Evolutionary conservation across 2,329 filamentous ascomycete species (phyloP).

Genomic region (Talaromyces islandicus): DNA sequence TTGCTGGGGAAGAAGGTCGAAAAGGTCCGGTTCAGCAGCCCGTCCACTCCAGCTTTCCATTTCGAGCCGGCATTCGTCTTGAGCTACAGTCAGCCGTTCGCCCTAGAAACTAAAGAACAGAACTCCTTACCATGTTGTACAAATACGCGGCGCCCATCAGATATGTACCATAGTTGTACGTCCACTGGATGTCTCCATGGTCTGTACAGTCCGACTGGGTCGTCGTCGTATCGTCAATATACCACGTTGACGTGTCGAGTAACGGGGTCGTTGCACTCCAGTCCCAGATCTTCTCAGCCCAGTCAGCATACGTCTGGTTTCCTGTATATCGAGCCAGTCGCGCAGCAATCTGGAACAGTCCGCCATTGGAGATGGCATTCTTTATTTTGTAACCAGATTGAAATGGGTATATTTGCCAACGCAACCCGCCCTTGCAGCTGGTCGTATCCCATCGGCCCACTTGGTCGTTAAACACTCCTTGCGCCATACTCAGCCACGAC

Average conservation of each 20-base stretch:
- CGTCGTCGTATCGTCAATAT: slow-evolving; percentile 52
- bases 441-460: slow-evolving; percentile 62
- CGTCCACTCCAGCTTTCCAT: slow-evolving; percentile 55
- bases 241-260: slow-evolving; percentile 44
- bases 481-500: slow-evolving; percentile 70
- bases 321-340: slow-evolving; percentile 72
- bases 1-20: slow-evolving; percentile 47
- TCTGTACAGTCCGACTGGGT: slow-evolving; percentile 45
- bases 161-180: slow-evolving; percentile 53
- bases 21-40: slow-evolving; percentile 48
- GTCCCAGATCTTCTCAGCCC: slow-evolving; percentile 63
- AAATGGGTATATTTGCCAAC: slow-evolving; percentile 80
- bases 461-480: slow-evolving; percentile 77
- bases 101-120: slow-evolving; percentile 10
- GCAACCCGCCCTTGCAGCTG: slow-evolving; percentile 66
- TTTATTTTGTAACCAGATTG: slow-evolving; percentile 62
- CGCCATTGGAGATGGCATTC: slow-evolving; percentile 54
- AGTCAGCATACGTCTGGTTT: slow-evolving; percentile 72
- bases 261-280: slow-evolving; percentile 51
- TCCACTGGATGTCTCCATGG: slow-evolving; percentile 51
- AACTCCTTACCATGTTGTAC: slow-evolving; percentile 45
- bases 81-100: slow-evolving; percentile 7
- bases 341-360: slow-evolving; percentile 54
- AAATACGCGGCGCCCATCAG: slow-evolving; percentile 53
- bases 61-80: slow-evolving; percentile 37